Evolutionary conservation across 2,329 filamentous ascomycete genomes (phyloP), one percentile per base, ranked within the genome.

Genomic region (Aspergillus floridensis): DNA sequence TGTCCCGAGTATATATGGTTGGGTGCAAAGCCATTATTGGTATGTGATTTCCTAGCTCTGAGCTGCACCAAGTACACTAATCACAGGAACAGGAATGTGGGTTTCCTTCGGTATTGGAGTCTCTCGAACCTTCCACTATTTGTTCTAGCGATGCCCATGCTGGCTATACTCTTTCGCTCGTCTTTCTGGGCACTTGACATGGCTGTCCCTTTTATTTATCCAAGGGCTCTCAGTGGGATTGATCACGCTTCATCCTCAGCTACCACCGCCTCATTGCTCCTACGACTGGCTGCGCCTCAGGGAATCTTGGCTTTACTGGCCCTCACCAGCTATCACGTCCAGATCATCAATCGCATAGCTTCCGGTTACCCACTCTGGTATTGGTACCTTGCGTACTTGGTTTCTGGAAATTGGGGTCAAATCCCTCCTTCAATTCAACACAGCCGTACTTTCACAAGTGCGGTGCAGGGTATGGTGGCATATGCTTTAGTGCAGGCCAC

Each of bases 341-440:
- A 99, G 76, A 96, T 99, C 66, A 89, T 98, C 68, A 96, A 89
- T 49, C 86, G 95, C 24, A 83, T 99, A 16, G 89, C 91, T 1
- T 96, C 93, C 0, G 93, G 88, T 0, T 96, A 93, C 74, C 90
- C 92, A 1, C 76, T 95, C 19, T 97, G 92, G 92, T 95, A 96
- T 72, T 88, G 90, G 81, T 91, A 89, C 81, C 73, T 96, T 44
- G 90, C 90, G 0, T 77, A 76, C 19, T 62, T 62, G 38, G 65
- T 70, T 16, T 59, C 75, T 49, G 62, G 65, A 32, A 59, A 65
- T 35, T 58, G 58, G 56, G 63, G 62, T 51, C 53, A 57, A n/a
- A 53, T 58, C 35, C 59, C 35, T 56, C 22, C 46, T 41, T 31
- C 22, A 10, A 19, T 38, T 38, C 66, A 68, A 56, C 56, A 57